Evolutionary conservation across 768 basidiomycete genomes (phyloP), one percentile per base, ranked within the genome.

Genomic region (Amanita jacksonii): DNA sequence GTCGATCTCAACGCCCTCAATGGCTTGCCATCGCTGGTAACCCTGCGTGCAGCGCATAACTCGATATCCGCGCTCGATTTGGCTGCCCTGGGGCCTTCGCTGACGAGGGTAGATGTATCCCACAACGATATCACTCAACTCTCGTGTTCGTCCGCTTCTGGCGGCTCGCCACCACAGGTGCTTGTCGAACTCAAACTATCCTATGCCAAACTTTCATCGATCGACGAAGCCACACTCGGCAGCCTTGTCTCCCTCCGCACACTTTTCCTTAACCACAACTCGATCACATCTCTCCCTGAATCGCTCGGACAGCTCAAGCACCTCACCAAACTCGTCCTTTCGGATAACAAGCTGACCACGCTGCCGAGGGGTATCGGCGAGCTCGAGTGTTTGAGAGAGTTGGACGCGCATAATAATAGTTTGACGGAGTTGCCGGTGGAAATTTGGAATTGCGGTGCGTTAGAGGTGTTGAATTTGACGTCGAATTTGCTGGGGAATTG

Each of bases 391-490:
- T 73, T 98, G 8, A 75, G 81, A 51, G 66, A 63, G 1, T 70
- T 99, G 32, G 89, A 96, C 51, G 84, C 84, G 2, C 93, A 97
- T 57, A 92, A 88, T 57, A 99, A 98, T 66, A 84, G 81, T 52
- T 67, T 98, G 36, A 75, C 70, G 4, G 78, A 81, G 52, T 64
- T 98, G 0, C 89, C 93, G 0, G 63, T 64, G 15, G 67, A 76
- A 25, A 59, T 99, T 1, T 99, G 96, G 96, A 74, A 79, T 30
- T 97, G 93, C 60, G 68, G 76, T 0, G 76, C 72, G 4, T 67
- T 99, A 43, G 58, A 61, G 33, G 68, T 71, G 32, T 73, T 98
- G 56, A 98, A 98, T 55, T 75, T 83, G 31, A 91, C 88, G 2
- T 93, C 89, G 8, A 99, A 99, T 59, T 65, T 90, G 19, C 64